Evolutionary conservation across 1,284 basidiomycete species (phyloP).

Genomic region (Tranzscheliella williamsii): DNA sequence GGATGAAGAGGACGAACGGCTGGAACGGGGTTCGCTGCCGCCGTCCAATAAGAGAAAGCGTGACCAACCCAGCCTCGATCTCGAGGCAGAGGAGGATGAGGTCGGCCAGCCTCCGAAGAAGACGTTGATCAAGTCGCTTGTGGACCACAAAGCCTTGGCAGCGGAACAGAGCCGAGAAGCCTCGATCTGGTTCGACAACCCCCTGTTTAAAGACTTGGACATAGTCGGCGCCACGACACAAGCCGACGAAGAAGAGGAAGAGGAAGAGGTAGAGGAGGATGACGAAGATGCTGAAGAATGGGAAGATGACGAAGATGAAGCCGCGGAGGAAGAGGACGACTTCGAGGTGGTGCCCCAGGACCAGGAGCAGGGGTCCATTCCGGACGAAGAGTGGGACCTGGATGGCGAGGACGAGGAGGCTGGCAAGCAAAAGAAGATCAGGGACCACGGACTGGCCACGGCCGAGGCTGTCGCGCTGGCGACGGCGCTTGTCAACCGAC

Average conservation of each 20-base stretch:
- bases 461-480: constrained; percentile 91
- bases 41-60: constrained; percentile 48
- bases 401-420: constrained; percentile 75
- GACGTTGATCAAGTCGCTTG: constrained; percentile 32
- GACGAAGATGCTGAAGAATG: constrained; percentile 56
- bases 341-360: constrained; percentile 54
- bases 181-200: constrained; percentile 92
- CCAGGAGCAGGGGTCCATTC: constrained; percentile 72
- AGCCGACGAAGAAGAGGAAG: constrained; percentile 60
- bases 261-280: constrained; percentile 62
- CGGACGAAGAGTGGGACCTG: constrained; percentile 78
- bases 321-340: constrained; percentile 47
- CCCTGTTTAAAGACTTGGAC: constrained; percentile 76
- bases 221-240: constrained; percentile 66
- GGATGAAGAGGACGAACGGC: constrained; percentile 61
- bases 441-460: constrained; percentile 81
- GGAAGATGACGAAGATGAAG: constrained; percentile 44
- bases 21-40: constrained; percentile 52
- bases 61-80: constrained; percentile 4
- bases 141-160: constrained; percentile 30
- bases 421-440: constrained; percentile 71
- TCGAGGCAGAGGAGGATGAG: constrained; percentile 2
- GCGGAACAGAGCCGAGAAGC: constrained; percentile 64
- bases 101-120: constrained; percentile 18
- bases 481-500: constrained; percentile 86